A percentile compares a stretch with the other conserved stretches of the same genome.
Evolutionary conservation across 2,329 filamentous ascomycete genomes (phyloP).

Genomic region (Piedraia hortae): DNA sequence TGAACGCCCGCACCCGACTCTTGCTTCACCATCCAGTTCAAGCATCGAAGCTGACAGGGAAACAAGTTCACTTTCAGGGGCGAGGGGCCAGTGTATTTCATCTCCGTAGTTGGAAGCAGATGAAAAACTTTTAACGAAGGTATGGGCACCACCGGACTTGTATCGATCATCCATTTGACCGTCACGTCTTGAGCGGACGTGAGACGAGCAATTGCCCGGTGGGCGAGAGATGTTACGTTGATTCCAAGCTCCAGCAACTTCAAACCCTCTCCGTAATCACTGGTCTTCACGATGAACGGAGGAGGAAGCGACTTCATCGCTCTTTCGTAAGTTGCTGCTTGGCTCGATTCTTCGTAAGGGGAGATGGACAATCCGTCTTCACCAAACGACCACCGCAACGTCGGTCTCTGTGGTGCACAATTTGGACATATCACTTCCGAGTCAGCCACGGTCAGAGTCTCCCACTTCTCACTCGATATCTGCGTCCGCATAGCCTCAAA

Average conservation of each 20-base stretch:
- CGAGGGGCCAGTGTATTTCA: slow-evolving; percentile 1
- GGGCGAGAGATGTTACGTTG: slow-evolving; percentile 9
- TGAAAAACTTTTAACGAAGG: too few relatives aligned
- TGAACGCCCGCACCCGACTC: slow-evolving; percentile 19
- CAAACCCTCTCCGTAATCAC: not conserved
- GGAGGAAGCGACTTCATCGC: slow-evolving; percentile 16
- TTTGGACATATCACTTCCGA: slow-evolving; percentile 3
- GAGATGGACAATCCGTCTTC: slow-evolving; percentile 11
- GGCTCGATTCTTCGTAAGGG: slow-evolving; percentile 23
- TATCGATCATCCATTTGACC: slow-evolving; percentile 8
- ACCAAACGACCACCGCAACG: slow-evolving; percentile 14
- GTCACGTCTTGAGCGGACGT: not conserved
- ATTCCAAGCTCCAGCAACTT: slow-evolving; percentile 6
- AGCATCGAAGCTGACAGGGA: slow-evolving; percentile 25
- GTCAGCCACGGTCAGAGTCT: too few relatives aligned
- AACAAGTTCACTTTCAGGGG: slow-evolving; percentile 17
- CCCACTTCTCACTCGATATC: not conserved
- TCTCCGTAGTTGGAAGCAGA: too few relatives aligned
- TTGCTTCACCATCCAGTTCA: slow-evolving; percentile 32
- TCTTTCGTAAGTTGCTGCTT: slow-evolving; percentile 24
- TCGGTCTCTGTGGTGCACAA: slow-evolving; percentile 16
- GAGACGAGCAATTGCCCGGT: slow-evolving; percentile 8
- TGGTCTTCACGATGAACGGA: not conserved
- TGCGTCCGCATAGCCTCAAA: slow-evolving; percentile 7
- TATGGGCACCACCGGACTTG: slow-evolving; percentile 1